phyloP scores from a whole-genome alignment of 768 basidiomycete species.

The Leccinum subtestaceum region DNA sequence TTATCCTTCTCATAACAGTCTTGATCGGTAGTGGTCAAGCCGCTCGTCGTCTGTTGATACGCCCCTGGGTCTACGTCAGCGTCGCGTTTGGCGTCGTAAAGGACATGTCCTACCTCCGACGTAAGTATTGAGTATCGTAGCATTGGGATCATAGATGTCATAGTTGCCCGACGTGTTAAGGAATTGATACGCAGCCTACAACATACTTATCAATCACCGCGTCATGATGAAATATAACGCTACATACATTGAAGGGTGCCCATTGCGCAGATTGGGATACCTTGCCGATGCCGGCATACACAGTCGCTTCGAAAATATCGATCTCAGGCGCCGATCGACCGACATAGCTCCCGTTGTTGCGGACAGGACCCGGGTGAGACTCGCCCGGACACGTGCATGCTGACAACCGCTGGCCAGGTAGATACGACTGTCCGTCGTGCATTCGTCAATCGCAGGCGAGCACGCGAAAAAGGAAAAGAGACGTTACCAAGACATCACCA shows the following conservation, averaged over 20 bases:
- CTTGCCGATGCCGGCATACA: slow-evolving; percentile 33
- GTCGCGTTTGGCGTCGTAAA: not conserved
- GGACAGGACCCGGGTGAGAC: slow-evolving; percentile 54
- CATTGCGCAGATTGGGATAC: slow-evolving; percentile 57
- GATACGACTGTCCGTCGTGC: slow-evolving; percentile 35
- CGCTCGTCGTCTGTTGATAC: slow-evolving; percentile 41
- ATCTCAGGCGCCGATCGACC: slow-evolving; percentile 60
- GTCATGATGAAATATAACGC: not conserved
- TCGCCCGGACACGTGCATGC: slow-evolving; percentile 59
- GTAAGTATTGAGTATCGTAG: slow-evolving; percentile 41
- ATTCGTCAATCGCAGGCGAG: slow-evolving; percentile 3
- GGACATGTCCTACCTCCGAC: slow-evolving; percentile 37
- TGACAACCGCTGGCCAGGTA: slow-evolving; percentile 55
- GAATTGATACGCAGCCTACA: slow-evolving; percentile 44
- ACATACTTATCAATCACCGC: not conserved
- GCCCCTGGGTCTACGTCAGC: slow-evolving; percentile 24
- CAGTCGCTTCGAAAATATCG: slow-evolving; percentile 54
- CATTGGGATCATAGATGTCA: slow-evolving; percentile 36
- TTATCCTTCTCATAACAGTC: slow-evolving; percentile 42
- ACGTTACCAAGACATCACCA: slow-evolving; percentile 24
- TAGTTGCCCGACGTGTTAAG: slow-evolving; percentile 35
- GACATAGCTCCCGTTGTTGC: slow-evolving; percentile 45
- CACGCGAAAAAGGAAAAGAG: not conserved
- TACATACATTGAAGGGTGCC: slow-evolving; percentile 35
- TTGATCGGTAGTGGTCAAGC: slow-evolving; percentile 37